A percentile compares a stretch with the other conserved stretches of the same genome.
Evolutionary conservation across 2,329 filamentous ascomycete species (phyloP).

Genomic region (Didymella arachidicola): DNA sequence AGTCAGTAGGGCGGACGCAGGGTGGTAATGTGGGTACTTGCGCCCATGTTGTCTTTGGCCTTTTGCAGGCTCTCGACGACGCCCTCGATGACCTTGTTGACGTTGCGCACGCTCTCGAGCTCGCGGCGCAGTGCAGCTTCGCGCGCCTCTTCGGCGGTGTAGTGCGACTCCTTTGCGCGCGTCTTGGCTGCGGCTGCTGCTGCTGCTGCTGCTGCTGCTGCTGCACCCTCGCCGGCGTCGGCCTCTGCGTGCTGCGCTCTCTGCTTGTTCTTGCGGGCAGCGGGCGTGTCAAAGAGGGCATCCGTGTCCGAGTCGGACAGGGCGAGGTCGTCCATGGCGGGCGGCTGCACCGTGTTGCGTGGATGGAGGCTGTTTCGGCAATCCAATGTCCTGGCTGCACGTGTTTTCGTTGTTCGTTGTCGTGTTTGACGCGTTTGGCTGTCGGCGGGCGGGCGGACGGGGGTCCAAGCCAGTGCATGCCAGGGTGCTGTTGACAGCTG

Average conservation of each 20-base stretch:
- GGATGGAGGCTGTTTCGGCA: neutral
- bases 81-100: constrained; percentile 87
- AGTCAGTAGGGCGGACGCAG: neutral
- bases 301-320: constrained; percentile 65
- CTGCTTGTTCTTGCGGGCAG: constrained; percentile 49
- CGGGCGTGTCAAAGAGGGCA: constrained; percentile 65
- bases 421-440: constrained; percentile 39
- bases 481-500: neutral
- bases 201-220: constrained; percentile 30
- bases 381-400: constrained; percentile 4
- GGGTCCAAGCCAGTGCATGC: neutral
- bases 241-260: constrained; percentile 46
- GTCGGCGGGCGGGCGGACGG: neutral
- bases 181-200: constrained; percentile 46
- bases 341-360: constrained; percentile 41
- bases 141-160: constrained; percentile 71
- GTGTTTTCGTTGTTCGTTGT: constrained; percentile 28
- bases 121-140: constrained; percentile 80
- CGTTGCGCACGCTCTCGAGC: constrained; percentile 80
- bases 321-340: constrained; percentile 60
- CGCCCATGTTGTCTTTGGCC: constrained; percentile 79
- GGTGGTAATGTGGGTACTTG: constrained; percentile 49
- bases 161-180: constrained; percentile 58
- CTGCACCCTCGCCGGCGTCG: constrained; percentile 52
- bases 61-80: constrained; percentile 75